Evolutionary conservation across 1,139 yeast genomes (phyloP).

Genomic region (Scheffersomyces parashehatae): DNA sequence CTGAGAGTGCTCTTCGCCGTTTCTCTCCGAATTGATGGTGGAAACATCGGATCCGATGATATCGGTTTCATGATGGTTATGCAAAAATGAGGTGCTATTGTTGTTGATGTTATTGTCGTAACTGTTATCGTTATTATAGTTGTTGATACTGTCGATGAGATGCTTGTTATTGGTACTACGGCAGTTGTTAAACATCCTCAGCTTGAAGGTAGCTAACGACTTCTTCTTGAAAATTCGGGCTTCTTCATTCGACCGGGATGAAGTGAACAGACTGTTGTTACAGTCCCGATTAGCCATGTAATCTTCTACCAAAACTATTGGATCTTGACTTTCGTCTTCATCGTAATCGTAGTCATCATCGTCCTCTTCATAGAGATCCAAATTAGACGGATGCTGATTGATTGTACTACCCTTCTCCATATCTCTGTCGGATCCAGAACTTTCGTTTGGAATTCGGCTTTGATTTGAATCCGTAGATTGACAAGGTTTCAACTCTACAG

Average conservation of each 20-base stretch:
- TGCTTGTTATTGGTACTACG: too few relatives aligned
- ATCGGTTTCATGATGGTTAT: not conserved
- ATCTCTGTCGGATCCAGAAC: constrained; percentile 1
- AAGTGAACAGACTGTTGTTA: not conserved
- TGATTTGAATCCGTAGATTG: not conserved
- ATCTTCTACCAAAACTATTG: constrained; percentile 54
- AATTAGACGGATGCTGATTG: constrained; percentile 1
- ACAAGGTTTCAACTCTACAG: not conserved
- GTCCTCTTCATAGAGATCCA: constrained; percentile 1
- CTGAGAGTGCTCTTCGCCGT: not conserved
- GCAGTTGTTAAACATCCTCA: constrained; percentile 14
- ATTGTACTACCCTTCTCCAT: constrained; percentile 1
- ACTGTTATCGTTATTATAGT: too few relatives aligned
- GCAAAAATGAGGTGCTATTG: not conserved
- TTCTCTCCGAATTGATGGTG: not conserved
- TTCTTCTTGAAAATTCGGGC: constrained; percentile 26
- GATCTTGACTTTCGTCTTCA: constrained; percentile 41
- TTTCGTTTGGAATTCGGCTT: not conserved
- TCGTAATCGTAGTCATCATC: constrained; percentile 17
- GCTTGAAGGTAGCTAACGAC: constrained; percentile 43
- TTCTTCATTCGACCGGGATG: constrained; percentile 1
- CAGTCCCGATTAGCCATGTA: constrained; percentile 27
- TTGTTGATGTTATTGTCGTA: not conserved
- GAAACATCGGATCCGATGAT: not conserved
- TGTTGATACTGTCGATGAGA: too few relatives aligned